Conservation (phyloP, 345 rosid genomes). For the Iberis pinnata region DNA sequence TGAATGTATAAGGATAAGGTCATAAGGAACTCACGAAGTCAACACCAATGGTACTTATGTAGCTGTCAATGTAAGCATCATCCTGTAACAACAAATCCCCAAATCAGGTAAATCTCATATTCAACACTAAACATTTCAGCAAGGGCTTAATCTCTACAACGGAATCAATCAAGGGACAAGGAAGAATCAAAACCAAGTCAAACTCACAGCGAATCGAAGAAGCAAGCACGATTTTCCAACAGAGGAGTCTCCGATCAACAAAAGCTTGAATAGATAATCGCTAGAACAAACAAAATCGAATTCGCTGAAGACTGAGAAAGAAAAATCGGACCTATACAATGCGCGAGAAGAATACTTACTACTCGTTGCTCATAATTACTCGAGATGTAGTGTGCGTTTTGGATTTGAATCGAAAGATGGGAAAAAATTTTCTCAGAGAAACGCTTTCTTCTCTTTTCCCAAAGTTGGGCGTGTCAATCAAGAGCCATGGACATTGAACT, state of each 20-base stretch:
- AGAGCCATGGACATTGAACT: slow-evolving; percentile 22
- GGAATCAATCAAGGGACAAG: not conserved
- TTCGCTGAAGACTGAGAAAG: too few relatives aligned
- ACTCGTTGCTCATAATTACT: slow-evolving; percentile 50
- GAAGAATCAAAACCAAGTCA: not conserved
- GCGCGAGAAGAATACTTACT: slow-evolving; percentile 28
- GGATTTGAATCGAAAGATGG: slow-evolving; percentile 11
- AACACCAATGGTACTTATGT: slow-evolving; percentile 83
- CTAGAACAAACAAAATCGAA: slow-evolving; percentile 24
- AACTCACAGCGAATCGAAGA: slow-evolving; percentile 68
- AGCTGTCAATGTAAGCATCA: slow-evolving; percentile 79
- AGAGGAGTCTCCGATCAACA: slow-evolving; percentile 76
- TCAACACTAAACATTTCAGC: too few relatives aligned
- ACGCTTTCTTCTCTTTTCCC: not conserved
- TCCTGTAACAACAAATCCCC: slow-evolving; percentile 38
- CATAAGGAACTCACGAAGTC: slow-evolving; percentile 55
- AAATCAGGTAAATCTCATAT: not conserved
- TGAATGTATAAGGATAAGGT: not conserved
- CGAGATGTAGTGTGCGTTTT: too few relatives aligned
- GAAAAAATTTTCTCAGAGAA: not conserved
- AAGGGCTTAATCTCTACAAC: too few relatives aligned
- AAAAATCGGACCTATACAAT: too few relatives aligned
- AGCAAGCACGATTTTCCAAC: slow-evolving; percentile 79
- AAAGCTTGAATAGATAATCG: slow-evolving; percentile 72
- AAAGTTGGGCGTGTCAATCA: slow-evolving; percentile 20